Conservation (phyloP, 208 protist species). For the Crithidia sp. region DNA sequence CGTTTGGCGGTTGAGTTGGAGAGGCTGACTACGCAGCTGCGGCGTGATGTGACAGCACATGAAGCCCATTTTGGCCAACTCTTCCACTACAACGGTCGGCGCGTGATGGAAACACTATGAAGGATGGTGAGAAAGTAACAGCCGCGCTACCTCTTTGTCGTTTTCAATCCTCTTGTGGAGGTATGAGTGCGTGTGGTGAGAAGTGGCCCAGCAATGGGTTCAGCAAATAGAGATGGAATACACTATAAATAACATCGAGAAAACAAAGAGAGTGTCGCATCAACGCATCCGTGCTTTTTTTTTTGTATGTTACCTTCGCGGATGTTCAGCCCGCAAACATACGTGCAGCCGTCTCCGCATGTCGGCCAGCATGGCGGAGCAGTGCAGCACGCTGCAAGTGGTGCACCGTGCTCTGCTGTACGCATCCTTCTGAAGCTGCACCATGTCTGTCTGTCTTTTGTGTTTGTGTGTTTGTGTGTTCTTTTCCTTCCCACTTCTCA, state of each 20-base stretch:
- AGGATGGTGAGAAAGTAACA: too few relatives aligned
- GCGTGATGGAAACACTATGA: conserved; percentile 50
- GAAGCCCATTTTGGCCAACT: conserved; percentile 51
- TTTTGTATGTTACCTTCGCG: too few relatives aligned
- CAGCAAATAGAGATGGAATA: too few relatives aligned
- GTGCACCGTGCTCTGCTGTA: too few relatives aligned
- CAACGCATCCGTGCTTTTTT: too few relatives aligned
- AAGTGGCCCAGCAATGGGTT: too few relatives aligned
- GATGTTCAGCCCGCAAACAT: too few relatives aligned
- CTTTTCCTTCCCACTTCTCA: neutral
- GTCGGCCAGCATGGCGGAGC: too few relatives aligned
- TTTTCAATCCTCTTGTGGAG: neutral
- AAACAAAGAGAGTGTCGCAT: too few relatives aligned
- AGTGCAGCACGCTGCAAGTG: too few relatives aligned
- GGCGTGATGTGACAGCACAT: conserved; percentile 52
- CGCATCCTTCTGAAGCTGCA: neutral
- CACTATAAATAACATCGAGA: too few relatives aligned
- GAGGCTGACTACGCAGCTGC: conserved; percentile 57
- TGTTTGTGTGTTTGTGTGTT: neutral
- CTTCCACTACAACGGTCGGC: conserved; percentile 49
- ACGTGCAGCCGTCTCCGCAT: too few relatives aligned
- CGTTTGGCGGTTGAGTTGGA: conserved; percentile 48
- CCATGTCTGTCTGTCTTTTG: neutral
- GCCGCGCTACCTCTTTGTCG: neutral
- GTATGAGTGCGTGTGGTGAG: neutral